These are phyloP conservation scores for Cyclospora cayetanensis DNA, from an alignment of 169 alveolate genomes.

Conservation along the genomic window DNA sequence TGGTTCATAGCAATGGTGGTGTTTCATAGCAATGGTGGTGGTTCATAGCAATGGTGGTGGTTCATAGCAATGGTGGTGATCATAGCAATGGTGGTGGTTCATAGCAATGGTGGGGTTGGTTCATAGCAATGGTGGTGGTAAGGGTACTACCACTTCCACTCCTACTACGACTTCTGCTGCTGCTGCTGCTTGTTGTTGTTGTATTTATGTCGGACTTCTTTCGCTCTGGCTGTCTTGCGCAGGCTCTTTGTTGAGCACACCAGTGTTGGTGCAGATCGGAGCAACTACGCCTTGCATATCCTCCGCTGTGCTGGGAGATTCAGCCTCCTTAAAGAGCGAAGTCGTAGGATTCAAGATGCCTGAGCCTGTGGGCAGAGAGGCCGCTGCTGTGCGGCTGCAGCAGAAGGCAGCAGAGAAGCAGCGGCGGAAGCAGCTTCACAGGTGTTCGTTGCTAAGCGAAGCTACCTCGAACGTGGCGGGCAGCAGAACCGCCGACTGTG, in stretches of 20 bases:
- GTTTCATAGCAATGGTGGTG: no score
- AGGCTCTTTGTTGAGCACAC: constrained; percentile 28
- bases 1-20: no score
- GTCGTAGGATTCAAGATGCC: constrained; percentile 3
- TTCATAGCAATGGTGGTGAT: no score
- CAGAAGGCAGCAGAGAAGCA: not conserved
- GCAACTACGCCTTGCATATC: constrained; percentile 3
- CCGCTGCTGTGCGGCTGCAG: constrained; percentile 6
- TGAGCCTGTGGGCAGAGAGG: constrained; percentile 31
- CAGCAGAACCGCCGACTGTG: not conserved
- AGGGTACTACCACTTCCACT: no score
- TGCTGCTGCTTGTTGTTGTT: no score
- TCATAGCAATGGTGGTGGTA: no score
- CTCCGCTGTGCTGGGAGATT: not conserved
- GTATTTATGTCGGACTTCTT: no score
- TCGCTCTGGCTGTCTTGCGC: no score
- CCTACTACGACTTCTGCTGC: no score
- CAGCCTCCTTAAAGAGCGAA: not conserved
- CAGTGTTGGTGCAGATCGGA: constrained; percentile 33
- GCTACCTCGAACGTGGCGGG: not conserved
- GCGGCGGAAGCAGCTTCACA: not conserved
- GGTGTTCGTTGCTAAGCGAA: not conserved
- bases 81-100: no score
- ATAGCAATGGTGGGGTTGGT: no score
- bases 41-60: no score